phyloP scores from a whole-genome alignment of 305 asterid genomes.

The Fraxinus baroniana region DNA sequence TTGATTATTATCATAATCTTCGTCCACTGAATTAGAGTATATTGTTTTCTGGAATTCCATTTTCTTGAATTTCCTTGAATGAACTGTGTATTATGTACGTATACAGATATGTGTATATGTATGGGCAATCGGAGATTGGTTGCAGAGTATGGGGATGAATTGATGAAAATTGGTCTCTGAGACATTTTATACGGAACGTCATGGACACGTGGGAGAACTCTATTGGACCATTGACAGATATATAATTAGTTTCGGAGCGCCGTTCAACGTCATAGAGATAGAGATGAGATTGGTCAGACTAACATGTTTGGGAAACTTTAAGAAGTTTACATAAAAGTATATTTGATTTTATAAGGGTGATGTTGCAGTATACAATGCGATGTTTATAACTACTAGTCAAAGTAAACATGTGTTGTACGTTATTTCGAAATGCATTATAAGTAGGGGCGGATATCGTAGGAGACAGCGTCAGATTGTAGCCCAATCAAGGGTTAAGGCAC shows the following conservation, averaged over 20 bases:
- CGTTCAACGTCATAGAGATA: slow-evolving; percentile 24
- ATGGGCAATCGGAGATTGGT: not conserved
- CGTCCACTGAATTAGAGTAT: slow-evolving; percentile 21
- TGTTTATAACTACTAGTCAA: too few species aligned
- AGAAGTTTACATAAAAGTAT: not conserved
- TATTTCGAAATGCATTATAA: too few species aligned
- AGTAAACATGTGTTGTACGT: too few species aligned
- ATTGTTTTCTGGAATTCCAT: slow-evolving; percentile 37
- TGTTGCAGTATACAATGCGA: too few species aligned
- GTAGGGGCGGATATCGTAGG: too few species aligned
- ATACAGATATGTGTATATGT: not conserved
- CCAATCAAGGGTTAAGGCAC: too few species aligned
- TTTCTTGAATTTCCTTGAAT: not conserved
- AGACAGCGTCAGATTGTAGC: too few species aligned
- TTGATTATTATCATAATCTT: slow-evolving; percentile 15
- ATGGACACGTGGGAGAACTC: slow-evolving; percentile 23
- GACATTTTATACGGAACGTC: slow-evolving; percentile 33
- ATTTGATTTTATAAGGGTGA: too few species aligned
- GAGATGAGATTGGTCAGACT: not conserved
- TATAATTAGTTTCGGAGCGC: slow-evolving; percentile 44
- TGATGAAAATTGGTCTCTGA: not conserved
- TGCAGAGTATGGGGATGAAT: not conserved
- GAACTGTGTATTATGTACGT: not conserved
- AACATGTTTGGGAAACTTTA: not conserved
- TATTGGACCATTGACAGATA: slow-evolving; percentile 25